Evolutionary conservation across 2,329 filamentous ascomycete species (phyloP).

Genomic region (Exophiala sp.): DNA sequence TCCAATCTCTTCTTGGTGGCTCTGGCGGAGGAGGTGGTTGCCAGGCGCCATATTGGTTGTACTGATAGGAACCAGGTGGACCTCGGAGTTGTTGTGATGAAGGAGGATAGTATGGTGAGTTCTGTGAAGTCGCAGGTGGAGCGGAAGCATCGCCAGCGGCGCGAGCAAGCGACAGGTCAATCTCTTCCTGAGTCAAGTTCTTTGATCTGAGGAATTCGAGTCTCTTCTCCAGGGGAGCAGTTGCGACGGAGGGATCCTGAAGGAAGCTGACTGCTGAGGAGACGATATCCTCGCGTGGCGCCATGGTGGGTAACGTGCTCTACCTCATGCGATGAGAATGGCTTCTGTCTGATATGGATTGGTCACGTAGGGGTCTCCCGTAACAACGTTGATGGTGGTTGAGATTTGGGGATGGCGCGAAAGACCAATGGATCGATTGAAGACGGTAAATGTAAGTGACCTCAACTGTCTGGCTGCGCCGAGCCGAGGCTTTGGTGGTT

Average conservation of each 20-base stretch:
- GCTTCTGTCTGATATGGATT: neutral
- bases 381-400: neutral
- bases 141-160: slow-evolving; percentile 32
- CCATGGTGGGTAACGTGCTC: slow-evolving; percentile 48
- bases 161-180: slow-evolving; percentile 77
- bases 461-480: neutral
- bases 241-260: slow-evolving; percentile 86
- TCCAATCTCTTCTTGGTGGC: slow-evolving; percentile 82
- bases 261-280: slow-evolving; percentile 79
- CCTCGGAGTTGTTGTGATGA: slow-evolving; percentile 35
- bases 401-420: neutral
- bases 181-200: slow-evolving; percentile 94
- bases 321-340: neutral
- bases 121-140: slow-evolving; percentile 45
- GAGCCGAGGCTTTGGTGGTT: neutral
- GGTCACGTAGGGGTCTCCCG: neutral
- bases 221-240: slow-evolving; percentile 86
- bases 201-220: slow-evolving; percentile 93
- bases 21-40: slow-evolving; percentile 51
- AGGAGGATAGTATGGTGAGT: slow-evolving; percentile 42
- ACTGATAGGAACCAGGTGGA: slow-evolving; percentile 45
- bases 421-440: neutral
- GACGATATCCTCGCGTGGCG: slow-evolving; percentile 92
- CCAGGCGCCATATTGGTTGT: slow-evolving; percentile 52
- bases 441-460: neutral